A percentile compares a stretch with the other conserved stretches of the same genome.
Conservation (phyloP, 2,329 filamentous ascomycete species). For the Talaromyces sp. region DNA sequence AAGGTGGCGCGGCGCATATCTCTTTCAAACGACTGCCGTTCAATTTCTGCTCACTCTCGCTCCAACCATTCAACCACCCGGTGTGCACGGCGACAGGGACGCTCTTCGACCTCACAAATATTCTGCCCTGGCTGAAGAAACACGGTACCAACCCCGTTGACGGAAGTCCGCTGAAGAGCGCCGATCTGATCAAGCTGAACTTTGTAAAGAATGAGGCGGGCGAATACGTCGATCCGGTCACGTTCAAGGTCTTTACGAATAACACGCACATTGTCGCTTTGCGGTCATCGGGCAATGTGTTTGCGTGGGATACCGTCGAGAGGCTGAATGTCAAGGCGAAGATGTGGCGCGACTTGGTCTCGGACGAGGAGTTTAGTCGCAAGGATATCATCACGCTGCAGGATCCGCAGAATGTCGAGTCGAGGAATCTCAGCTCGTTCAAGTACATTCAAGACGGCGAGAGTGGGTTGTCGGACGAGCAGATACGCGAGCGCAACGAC, state of each 20-base stretch:
- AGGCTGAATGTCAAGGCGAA: slow-evolving; percentile 94
- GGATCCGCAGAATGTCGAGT: slow-evolving; percentile 85
- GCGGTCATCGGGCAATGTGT: slow-evolving; percentile 84
- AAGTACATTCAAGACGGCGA: slow-evolving; percentile 83
- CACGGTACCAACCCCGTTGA: slow-evolving; percentile 88
- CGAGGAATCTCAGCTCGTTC: slow-evolving; percentile 79
- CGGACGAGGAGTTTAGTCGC: slow-evolving; percentile 78
- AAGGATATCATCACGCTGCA: slow-evolving; percentile 95
- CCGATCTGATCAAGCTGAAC: slow-evolving; percentile 84
- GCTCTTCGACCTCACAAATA: slow-evolving; percentile 93
- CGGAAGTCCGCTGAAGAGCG: slow-evolving; percentile 70
- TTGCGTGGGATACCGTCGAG: slow-evolving; percentile 92
- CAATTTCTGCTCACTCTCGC: slow-evolving; percentile 94
- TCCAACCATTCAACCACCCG: slow-evolving; percentile 91
- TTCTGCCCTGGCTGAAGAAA: slow-evolving; percentile 89
- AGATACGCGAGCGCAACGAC: slow-evolving; percentile 62
- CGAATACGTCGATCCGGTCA: slow-evolving; percentile 93
- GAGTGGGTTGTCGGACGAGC: slow-evolving; percentile 62
- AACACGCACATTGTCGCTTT: slow-evolving; percentile 96
- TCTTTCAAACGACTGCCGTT: slow-evolving; percentile 87
- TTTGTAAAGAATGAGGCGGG: slow-evolving; percentile 88
- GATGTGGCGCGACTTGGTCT: slow-evolving; percentile 88
- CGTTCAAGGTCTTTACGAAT: slow-evolving; percentile 95
- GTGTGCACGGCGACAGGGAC: slow-evolving; percentile 85
- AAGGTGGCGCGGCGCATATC: slow-evolving; percentile 46